These are phyloP conservation scores for Aspergillus piperis DNA, from an alignment of 2,329 filamentous ascomycete genomes.

Conservation along the genomic window DNA sequence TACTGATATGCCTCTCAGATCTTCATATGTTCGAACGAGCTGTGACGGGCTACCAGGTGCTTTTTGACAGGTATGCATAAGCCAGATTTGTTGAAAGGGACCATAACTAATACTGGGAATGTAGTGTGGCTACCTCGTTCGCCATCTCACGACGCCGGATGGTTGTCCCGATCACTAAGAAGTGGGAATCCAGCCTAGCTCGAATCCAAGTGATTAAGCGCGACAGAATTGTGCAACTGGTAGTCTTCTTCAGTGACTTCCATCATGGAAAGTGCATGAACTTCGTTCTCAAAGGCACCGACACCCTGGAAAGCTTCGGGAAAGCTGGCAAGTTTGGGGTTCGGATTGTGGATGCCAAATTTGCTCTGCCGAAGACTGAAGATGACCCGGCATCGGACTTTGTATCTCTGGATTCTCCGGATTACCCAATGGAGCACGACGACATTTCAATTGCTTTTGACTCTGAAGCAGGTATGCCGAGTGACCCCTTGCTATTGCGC, in stretches of 20 bases:
- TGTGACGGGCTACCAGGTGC: conserved; percentile 75
- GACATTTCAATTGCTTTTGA: conserved; percentile 88
- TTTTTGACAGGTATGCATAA: conserved; percentile 62
- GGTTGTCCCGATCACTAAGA: conserved; percentile 92
- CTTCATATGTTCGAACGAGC: conserved; percentile 78
- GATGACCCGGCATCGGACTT: conserved; percentile 64
- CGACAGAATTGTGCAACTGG: conserved; percentile 72
- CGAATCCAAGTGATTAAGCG: conserved; percentile 78
- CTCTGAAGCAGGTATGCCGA: conserved; percentile 67
- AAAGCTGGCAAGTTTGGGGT: conserved; percentile 69
- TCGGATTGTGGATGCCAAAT: conserved; percentile 86
- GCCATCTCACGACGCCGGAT: conserved; percentile 81
- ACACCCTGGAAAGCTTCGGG: conserved; percentile 72
- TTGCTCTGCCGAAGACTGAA: conserved; percentile 69
- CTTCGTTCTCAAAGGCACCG: conserved; percentile 80
- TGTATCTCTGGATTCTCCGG: conserved; percentile 81
- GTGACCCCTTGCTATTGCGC: background rate
- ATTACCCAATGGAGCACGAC: conserved; percentile 89
- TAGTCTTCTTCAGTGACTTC: conserved; percentile 88
- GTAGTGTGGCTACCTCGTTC: conserved; percentile 67
- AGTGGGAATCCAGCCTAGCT: conserved; percentile 81
- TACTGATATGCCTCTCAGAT: conserved; percentile 47
- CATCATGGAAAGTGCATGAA: conserved; percentile 85
- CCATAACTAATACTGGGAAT: background rate
- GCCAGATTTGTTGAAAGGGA: background rate